These are phyloP conservation scores for Zymoseptoria crescenta DNA, from an alignment of 2,329 filamentous ascomycete species.

Conservation along the genomic window DNA sequence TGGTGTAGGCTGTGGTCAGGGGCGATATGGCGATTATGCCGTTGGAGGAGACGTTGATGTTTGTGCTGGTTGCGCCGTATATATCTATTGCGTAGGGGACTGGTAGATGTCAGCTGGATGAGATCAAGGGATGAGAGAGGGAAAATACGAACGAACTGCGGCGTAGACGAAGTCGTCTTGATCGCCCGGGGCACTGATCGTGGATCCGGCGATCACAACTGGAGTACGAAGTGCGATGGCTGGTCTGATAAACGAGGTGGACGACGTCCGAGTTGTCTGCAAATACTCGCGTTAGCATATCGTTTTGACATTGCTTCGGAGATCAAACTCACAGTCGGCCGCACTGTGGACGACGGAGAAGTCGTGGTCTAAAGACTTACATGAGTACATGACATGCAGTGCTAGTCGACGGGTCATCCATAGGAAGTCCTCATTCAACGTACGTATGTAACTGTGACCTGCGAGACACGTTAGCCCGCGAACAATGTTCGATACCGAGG, in stretches of 20 bases:
- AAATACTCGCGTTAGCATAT: background rate
- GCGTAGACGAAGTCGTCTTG: slow-evolving; percentile 2
- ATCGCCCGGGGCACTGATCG: background rate
- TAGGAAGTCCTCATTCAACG: background rate
- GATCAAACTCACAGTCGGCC: background rate
- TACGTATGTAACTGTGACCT: background rate
- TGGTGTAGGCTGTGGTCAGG: background rate
- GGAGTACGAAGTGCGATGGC: slow-evolving; percentile 6
- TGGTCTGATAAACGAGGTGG: background rate
- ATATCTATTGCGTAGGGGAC: background rate
- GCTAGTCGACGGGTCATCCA: background rate
- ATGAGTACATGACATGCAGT: background rate
- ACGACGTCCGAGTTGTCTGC: background rate
- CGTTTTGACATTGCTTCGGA: background rate
- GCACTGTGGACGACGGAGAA: background rate
- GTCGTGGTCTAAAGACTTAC: background rate
- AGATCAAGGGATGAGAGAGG: background rate
- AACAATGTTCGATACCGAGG: background rate
- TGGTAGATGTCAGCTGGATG: background rate
- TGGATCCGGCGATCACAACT: slow-evolving; percentile 1
- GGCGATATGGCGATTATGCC: slow-evolving; percentile 1
- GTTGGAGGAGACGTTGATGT: background rate
- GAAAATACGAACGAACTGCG: background rate
- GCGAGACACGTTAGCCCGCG: background rate
- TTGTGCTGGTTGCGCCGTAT: background rate